These are phyloP conservation scores for Balansia obtecta DNA, from an alignment of 2,329 filamentous ascomycete species.

Conservation along the genomic window DNA sequence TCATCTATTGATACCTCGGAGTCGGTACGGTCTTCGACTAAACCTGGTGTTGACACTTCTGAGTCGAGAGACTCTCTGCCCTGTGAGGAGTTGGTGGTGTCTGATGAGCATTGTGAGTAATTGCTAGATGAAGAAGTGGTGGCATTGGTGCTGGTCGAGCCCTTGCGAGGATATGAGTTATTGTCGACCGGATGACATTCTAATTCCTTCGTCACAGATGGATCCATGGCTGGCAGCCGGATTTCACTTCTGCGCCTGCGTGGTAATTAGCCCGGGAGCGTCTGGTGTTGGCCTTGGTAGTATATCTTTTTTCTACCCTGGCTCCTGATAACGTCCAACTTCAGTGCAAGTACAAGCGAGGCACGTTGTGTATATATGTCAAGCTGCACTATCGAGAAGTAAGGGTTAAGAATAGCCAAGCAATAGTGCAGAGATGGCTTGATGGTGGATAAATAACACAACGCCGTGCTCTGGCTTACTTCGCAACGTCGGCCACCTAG, in stretches of 20 bases:
- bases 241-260: not conserved
- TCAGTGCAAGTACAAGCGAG: not conserved
- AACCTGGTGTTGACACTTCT: constrained; percentile 31
- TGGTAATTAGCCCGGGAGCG: not conserved
- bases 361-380: not conserved
- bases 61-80: constrained; percentile 25
- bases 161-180: constrained; percentile 26
- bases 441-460: constrained; percentile 1
- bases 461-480: not conserved
- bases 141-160: constrained; percentile 8
- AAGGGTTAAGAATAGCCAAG: not conserved
- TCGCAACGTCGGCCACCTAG: not conserved
- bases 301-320: not conserved
- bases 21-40: constrained; percentile 38
- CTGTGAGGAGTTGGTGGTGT: not conserved
- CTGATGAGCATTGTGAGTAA: constrained; percentile 3
- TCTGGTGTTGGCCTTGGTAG: not conserved
- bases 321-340: not conserved
- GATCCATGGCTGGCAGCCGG: constrained; percentile 20
- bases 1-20: constrained; percentile 39
- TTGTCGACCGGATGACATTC: constrained; percentile 28
- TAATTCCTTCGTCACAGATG: constrained; percentile 23
- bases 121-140: not conserved
- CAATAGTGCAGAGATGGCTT: not conserved
- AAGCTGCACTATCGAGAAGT: not conserved